Base-by-base conservation (phyloP, 768 basidiomycete genomes). In the Mycena crocata region DNA sequence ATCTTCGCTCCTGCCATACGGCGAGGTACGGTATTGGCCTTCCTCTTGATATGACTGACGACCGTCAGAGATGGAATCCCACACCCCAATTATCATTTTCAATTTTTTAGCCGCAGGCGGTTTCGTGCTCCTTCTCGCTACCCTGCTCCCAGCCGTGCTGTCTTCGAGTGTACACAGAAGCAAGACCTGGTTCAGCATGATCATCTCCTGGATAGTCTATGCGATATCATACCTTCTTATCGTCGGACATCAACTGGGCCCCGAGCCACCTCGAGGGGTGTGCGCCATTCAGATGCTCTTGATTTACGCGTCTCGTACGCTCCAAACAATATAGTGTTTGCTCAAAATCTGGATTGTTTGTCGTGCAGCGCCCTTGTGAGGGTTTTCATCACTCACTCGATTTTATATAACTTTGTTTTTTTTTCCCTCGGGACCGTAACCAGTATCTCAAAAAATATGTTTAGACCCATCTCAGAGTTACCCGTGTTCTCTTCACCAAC, bases 121-220 rank as follows among this genome's bases (percentile, higher is more conserved):
- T 28, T 45, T 60, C 19, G 12, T 31, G 1, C 13, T 58, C 26
- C 37, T 66, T 13, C 28, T 55, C 21, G 44, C 31, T 14, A 60
- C 64, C 0, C 4, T 66, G 2, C n/a, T 66, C 15, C 50, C 64
- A 14, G 64, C 59, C 9, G 7, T 26, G 37, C 7, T 56, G 10
- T 61, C 65, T 23, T 2, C 26, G 5, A 31, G 26, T 21, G 51
- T 62, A 14, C 65, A 48, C 14, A 51, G 65, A 14, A 61, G 58
- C 58, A 34, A 52, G 39, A 57, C 59, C 5, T 66, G 65, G 65
- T 66, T 61, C 31, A 56, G 58, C 45, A 56, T 61, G 52, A 61
- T 66, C 15, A 26, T 55, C 26, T 56, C 65, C 8, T 61, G 65
- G 58, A 56, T 55, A 0, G 23, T 66, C 8, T 66, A 61, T 44